Evolutionary conservation across 495 filamentous ascomycete species (phyloP), one percentile per base, ranked within the genome.

Genomic region (Tricharina praecox): DNA sequence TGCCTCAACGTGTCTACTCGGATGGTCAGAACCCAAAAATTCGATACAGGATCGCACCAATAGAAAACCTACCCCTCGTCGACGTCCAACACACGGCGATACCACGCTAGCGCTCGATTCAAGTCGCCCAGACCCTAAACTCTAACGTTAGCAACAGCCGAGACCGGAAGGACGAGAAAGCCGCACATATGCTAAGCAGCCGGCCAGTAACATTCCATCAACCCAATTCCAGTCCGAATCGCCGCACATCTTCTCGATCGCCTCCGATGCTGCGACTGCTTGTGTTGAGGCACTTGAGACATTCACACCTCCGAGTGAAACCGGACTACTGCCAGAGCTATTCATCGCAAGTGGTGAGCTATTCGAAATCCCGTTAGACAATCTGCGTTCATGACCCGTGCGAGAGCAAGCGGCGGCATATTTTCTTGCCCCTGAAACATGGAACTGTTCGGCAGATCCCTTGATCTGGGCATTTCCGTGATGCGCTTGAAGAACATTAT

Each of bases 191-290:
- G 92, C 81, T 42, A 97, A 68, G 60, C 90, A 97, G 3, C 90
- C 90, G 26, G 80, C 87, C 13, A 97, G 73, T 19, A 95, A 67
- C 72, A 97, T 93, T 13, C 92, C 90, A 62, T 96, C 88, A 47
- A 88, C 76, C 90, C 90, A 97, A 53, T 79, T 75, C 85, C 88
- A 93, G 13, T 72, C 73, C 59, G 85, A 88, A 56, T 93, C 82
- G 54, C 77, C 77, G 62, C 87, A 93, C 21, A 94, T 66, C 53
- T 76, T 76, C 23, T 77, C 81, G 9, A 97, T 66, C 62, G 86
- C 79, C 24, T 90, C 81, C 32, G 95, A 63, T 26, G 85, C 81
- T 13, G 74, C 69, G 43, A 68, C 73, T 1, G 87, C 85, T n/a
- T 48, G 45, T 10, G 32, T 15, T 2, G 24, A 23, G 23, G 45